Evolutionary conservation across 225 moss, liverwort and hornwort species (phyloP), one percentile per base, ranked within the genome.

Genomic region (Antitrichia curtipendula): DNA sequence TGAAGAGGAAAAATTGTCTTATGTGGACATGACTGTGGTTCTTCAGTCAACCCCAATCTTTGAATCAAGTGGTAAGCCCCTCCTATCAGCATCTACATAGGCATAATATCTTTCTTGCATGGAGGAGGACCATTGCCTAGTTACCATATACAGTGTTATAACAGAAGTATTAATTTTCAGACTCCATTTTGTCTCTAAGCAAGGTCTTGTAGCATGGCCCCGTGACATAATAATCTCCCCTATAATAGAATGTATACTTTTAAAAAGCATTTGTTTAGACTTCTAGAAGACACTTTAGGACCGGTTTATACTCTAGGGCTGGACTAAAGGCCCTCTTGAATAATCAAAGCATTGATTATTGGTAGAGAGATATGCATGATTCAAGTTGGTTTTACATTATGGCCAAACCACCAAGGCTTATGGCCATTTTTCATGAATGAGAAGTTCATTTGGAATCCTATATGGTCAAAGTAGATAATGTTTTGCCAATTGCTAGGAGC

Each of bases 321-420:
- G 6, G 5, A 65, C 1, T 3, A 0, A 20, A 25, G 5, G 8
- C 8, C 15, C 1, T 27, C 0, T 70, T 70, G 70, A 12, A 70
- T 43, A 14, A 5, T 43, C 5, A 9, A 70, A 43, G 5, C 2
- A 27, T 0, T 25, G 13, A 25, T 24, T 8, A 45, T 61, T 19
- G 38, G 7, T 40, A 38, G 9, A 68, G 7, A 38, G 7, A 22
- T 68, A 38, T 1, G 13, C 5, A 0, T 40, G 4, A 40, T 40
- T 1, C 2, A 69, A 38, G 24, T 69, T 2, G 13, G 7, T 0
- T 69, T 8, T 40, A 69, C 1, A 4, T 0, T 40, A 0, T 40
- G 0, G 23, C 5, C 23, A 38, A 40, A 4, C 4, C 2, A 4
- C 5, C 23, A 38, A 40, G 8, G 13, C 4, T 2, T 6, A 69